These are phyloP conservation scores for Penicillium hesseltinei DNA, from an alignment of 2,329 filamentous ascomycete genomes.

Conservation along the genomic window DNA sequence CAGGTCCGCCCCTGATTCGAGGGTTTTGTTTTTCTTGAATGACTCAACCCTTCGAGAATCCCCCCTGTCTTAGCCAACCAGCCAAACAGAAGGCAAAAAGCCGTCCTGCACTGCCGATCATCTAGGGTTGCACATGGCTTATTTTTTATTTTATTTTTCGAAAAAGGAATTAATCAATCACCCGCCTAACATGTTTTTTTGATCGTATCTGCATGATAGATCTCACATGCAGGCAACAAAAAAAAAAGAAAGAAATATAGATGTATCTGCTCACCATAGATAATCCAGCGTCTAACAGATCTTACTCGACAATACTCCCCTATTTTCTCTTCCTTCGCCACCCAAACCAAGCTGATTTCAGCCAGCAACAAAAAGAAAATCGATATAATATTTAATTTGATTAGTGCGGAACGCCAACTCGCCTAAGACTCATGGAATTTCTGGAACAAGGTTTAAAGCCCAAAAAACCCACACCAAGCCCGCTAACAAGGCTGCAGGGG, in stretches of 20 bases:
- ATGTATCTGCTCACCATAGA: conserved; percentile 2
- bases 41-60: conserved; percentile 23
- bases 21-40: conserved; percentile 12
- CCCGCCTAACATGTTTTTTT: not conserved
- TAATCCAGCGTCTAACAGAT: not conserved
- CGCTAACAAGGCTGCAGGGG: conserved; percentile 7
- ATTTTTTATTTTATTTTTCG: not conserved
- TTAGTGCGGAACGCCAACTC: not conserved
- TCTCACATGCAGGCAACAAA: conserved; percentile 11
- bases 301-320: not conserved
- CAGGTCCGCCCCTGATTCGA: conserved; percentile 20
- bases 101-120: conserved; percentile 24
- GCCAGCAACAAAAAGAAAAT: not conserved
- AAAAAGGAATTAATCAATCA: not conserved
- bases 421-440: conserved; percentile 9
- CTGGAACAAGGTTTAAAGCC: conserved; percentile 16
- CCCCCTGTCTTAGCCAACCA: conserved; percentile 12
- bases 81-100: conserved; percentile 11
- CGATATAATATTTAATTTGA: not conserved
- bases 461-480: conserved; percentile 1
- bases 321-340: not conserved
- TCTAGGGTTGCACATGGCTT: conserved; percentile 25
- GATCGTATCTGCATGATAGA: conserved; percentile 4
- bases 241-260: not conserved
- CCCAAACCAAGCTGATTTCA: not conserved